A percentile compares a stretch with the other conserved stretches of the same genome.
These are phyloP conservation scores for Rhododendron molle DNA, from an alignment of 148 eudicot genomes.

Conservation along the genomic window DNA sequence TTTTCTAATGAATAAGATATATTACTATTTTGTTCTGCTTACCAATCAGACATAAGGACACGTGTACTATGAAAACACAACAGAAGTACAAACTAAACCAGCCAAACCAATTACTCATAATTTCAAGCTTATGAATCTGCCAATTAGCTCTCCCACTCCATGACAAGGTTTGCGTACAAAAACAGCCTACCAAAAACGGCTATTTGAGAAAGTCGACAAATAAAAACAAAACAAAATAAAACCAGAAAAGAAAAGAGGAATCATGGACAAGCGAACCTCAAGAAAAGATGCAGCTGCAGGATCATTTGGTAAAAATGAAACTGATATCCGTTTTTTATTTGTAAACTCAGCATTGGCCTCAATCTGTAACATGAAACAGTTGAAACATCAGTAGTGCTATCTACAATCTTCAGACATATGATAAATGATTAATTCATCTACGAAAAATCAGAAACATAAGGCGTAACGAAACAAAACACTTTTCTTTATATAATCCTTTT, in stretches of 20 bases:
- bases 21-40: background rate
- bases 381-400: background rate
- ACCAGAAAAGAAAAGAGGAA: background rate
- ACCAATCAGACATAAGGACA: background rate
- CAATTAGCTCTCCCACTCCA: background rate
- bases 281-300: constrained; percentile 66
- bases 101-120: background rate
- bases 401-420: background rate
- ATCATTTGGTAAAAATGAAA: constrained; percentile 80
- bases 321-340: constrained; percentile 57
- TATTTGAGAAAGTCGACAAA: background rate
- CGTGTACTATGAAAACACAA: background rate
- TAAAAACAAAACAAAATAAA: background rate
- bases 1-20: background rate
- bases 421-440: background rate
- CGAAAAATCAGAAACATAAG: background rate
- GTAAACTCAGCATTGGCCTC: constrained; percentile 75
- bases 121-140: background rate
- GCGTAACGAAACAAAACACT: background rate
- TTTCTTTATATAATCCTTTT: background rate
- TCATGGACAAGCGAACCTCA: constrained; percentile 47
- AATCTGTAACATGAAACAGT: constrained; percentile 42
- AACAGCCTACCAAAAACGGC: background rate
- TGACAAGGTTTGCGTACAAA: background rate
- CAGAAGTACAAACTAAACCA: background rate